These are phyloP conservation scores for Ascochyta clinopodiicola DNA, from an alignment of 2,329 filamentous ascomycete genomes.

Conservation along the genomic window DNA sequence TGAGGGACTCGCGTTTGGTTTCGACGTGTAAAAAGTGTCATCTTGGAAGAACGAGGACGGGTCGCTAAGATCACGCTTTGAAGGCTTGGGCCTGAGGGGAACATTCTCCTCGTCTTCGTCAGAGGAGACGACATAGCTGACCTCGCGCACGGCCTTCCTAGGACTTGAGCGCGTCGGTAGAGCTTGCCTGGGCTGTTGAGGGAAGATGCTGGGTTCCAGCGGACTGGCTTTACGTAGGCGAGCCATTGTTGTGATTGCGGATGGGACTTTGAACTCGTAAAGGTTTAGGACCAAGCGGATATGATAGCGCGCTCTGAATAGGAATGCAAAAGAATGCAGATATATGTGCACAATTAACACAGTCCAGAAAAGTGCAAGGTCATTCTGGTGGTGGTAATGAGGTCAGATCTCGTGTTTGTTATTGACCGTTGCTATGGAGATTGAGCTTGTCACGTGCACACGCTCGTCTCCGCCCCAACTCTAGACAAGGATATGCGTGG, in stretches of 20 bases:
- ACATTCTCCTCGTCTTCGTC: constrained; percentile 36
- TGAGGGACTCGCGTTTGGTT: constrained; percentile 16
- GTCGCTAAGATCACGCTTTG: constrained; percentile 33
- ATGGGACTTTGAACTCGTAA: no score
- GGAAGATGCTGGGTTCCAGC: constrained; percentile 28
- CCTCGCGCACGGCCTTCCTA: constrained; percentile 33
- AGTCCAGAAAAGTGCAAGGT: constrained; percentile 1
- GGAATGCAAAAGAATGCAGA: neutral
- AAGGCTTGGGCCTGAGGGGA: constrained; percentile 35
- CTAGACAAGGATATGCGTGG: neutral
- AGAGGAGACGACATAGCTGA: constrained; percentile 30
- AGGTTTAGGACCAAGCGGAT: neutral
- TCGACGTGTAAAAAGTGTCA: constrained; percentile 32
- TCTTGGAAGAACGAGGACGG: constrained; percentile 31
- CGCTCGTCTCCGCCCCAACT: neutral
- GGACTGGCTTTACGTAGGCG: constrained; percentile 44
- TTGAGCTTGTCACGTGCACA: constrained; percentile 2
- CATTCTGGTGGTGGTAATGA: constrained; percentile 14
- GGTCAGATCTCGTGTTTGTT: constrained; percentile 13
- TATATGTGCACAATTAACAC: neutral
- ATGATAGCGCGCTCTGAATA: neutral
- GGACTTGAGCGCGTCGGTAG: constrained; percentile 36
- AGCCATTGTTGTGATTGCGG: constrained; percentile 32
- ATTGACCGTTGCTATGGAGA: constrained; percentile 8
- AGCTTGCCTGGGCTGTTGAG: constrained; percentile 25